Percentiles rank a stretch among this genome's conserved stretches.
Conservation (phyloP, 78 protist genomes). For the Capsaspora owczarzaki region DNA sequence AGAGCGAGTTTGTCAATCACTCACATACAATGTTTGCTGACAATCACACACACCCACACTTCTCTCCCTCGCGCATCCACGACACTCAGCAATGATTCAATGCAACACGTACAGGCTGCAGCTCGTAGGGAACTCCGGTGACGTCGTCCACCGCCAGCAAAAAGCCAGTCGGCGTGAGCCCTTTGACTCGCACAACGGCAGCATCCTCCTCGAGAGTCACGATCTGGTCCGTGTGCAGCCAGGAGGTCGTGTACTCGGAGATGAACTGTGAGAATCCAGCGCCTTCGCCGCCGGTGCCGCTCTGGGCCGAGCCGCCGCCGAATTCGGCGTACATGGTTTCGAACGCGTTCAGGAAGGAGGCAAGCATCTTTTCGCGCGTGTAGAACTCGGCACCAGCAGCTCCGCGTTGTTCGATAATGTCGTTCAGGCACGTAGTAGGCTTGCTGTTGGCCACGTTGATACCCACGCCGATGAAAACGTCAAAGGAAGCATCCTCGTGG, state of each 20-base stretch:
- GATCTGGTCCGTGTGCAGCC: neutral
- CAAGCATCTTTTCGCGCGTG: neutral
- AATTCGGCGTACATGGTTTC: neutral
- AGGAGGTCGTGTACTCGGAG: neutral
- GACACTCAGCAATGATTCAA: neutral
- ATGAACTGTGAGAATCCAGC: too few relatives aligned
- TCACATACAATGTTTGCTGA: too few relatives aligned
- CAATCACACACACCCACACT: neutral
- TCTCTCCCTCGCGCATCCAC: neutral
- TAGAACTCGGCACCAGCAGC: too few relatives aligned
- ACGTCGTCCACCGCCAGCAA: neutral
- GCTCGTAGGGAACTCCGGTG: neutral
- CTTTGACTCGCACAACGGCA: neutral
- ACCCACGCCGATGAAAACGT: neutral
- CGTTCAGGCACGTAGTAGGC: neutral
- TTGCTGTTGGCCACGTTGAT: neutral
- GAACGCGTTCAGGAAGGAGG: neutral
- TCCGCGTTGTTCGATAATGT: too few relatives aligned
- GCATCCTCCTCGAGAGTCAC: neutral
- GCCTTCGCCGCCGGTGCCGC: too few relatives aligned
- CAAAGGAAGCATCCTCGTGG: neutral
- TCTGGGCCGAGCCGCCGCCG: neutral
- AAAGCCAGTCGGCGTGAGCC: neutral
- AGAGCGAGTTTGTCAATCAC: too few relatives aligned
- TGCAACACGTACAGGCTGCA: neutral